Evolutionary conservation across 305 asterid species (phyloP).

Genomic region (Fraxinus latifolia): DNA sequence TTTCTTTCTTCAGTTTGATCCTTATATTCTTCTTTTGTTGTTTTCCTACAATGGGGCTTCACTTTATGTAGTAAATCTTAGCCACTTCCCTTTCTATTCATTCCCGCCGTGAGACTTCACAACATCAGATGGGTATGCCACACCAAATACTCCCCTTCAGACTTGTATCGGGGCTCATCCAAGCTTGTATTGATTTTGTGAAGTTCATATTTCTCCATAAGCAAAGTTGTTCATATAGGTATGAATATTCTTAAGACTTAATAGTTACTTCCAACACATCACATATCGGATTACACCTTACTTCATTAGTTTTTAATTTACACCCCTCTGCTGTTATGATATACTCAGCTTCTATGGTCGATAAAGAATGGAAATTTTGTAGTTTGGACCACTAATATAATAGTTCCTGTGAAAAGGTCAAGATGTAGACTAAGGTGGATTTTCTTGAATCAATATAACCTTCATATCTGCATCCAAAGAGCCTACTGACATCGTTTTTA

Average conservation of each 20-base stretch:
- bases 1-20: not conserved
- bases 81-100: not conserved
- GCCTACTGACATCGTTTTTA: not conserved
- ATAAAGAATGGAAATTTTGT: not conserved
- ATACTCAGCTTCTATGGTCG: not conserved
- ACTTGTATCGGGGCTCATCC: not conserved
- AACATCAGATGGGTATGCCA: not conserved
- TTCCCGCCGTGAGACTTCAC: not conserved
- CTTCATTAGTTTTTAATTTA: not conserved
- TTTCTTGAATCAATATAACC: not conserved
- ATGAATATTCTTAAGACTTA: not conserved
- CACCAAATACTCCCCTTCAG: not conserved
- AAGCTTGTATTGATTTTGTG: not conserved
- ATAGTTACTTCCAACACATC: not conserved
- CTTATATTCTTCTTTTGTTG: not conserved
- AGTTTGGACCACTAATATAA: not conserved
- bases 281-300: not conserved
- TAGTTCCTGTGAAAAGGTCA: not conserved
- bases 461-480: not conserved
- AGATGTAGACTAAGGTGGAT: not conserved
- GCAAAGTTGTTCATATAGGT: not conserved
- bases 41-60: not conserved
- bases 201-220: not conserved
- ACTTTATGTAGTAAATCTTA: not conserved
- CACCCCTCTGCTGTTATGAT: not conserved